Evolutionary conservation across 352 stramenopile species (phyloP).

Genomic region (Thraustochytrium striatum): DNA sequence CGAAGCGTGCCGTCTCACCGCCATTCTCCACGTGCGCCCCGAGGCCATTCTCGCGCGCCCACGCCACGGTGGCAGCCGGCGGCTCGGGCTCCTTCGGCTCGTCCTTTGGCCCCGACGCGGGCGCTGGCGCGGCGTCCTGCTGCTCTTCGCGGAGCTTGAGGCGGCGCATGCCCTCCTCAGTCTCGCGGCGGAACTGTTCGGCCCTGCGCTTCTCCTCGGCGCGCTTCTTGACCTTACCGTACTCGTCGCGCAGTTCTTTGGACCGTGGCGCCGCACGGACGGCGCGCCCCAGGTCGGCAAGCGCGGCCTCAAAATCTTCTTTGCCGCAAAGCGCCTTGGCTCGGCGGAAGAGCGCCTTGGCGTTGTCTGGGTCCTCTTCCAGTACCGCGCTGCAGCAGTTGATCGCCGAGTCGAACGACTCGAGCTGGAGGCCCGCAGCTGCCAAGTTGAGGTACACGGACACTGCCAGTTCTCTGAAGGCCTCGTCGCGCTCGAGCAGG

Average conservation of each 20-base stretch:
- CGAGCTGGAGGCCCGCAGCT: slow-evolving; percentile 3
- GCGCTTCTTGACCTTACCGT: slow-evolving; percentile 8
- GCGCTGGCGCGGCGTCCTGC: neutral
- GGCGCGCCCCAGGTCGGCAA: neutral
- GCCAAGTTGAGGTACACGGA: slow-evolving; percentile 30
- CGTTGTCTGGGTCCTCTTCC: slow-evolving; percentile 1
- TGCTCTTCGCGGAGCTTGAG: neutral
- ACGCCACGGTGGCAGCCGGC: neutral
- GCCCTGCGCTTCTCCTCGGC: neutral
- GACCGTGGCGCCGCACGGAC: neutral
- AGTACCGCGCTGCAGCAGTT: slow-evolving; percentile 49
- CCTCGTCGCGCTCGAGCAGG: neutral
- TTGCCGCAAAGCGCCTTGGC: slow-evolving; percentile 16
- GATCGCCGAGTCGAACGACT: slow-evolving; percentile 13
- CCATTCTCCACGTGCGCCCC: neutral
- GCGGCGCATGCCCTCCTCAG: neutral
- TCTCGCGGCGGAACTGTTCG: neutral
- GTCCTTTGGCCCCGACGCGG: neutral
- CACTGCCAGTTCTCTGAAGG: neutral
- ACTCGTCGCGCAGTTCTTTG: slow-evolving; percentile 25
- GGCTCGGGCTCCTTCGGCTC: neutral
- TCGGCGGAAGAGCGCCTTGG: slow-evolving; percentile 34
- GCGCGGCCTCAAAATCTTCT: neutral
- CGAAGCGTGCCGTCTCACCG: neutral
- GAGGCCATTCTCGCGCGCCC: too few species aligned